Evolutionary conservation across 2,329 filamentous ascomycete species (phyloP).

Genomic region (Ceratocystis lukuohia): DNA sequence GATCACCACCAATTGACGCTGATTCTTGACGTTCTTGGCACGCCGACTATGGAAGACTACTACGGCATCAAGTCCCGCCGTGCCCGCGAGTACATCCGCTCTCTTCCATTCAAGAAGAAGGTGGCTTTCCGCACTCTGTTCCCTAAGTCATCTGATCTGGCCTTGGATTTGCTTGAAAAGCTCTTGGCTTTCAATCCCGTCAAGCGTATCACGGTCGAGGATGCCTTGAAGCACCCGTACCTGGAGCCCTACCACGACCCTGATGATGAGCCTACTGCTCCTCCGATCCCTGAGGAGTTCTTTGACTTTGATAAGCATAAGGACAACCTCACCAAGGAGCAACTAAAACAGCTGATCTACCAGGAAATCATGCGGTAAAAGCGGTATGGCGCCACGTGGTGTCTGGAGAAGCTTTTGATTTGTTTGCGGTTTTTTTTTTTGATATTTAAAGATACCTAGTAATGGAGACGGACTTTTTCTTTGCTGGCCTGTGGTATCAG

Average conservation of each 20-base stretch:
- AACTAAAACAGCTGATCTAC: slow-evolving; percentile 93
- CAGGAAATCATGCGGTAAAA: slow-evolving; percentile 72
- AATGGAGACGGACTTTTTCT: slow-evolving; percentile 9
- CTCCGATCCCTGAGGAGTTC: slow-evolving; percentile 95
- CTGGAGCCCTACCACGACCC: slow-evolving; percentile 98
- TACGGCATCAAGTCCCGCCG: slow-evolving; percentile 98
- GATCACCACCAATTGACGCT: slow-evolving; percentile 96
- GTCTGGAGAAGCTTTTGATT: background rate
- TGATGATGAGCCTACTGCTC: slow-evolving; percentile 92
- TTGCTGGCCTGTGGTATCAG: background rate
- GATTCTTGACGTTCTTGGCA: slow-evolving; percentile 92
- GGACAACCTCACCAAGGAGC: slow-evolving; percentile 95
- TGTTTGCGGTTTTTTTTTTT: background rate
- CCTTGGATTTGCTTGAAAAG: slow-evolving; percentile 87
- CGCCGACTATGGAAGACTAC: slow-evolving; percentile 99
- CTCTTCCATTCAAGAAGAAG: slow-evolving; percentile 98
- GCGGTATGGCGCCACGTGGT: background rate
- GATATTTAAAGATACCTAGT: slow-evolving; percentile 14
- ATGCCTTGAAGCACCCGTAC: slow-evolving; percentile 93
- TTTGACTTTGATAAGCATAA: slow-evolving; percentile 99
- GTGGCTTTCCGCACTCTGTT: slow-evolving; percentile 94
- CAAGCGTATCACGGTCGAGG: slow-evolving; percentile 96
- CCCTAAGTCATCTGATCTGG: slow-evolving; percentile 96
- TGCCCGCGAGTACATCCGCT: slow-evolving; percentile 94
- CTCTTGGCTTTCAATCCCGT: slow-evolving; percentile 95